Base-by-base conservation (phyloP, 169 alveolate genomes). In the Eimeria necatrix region DNA sequence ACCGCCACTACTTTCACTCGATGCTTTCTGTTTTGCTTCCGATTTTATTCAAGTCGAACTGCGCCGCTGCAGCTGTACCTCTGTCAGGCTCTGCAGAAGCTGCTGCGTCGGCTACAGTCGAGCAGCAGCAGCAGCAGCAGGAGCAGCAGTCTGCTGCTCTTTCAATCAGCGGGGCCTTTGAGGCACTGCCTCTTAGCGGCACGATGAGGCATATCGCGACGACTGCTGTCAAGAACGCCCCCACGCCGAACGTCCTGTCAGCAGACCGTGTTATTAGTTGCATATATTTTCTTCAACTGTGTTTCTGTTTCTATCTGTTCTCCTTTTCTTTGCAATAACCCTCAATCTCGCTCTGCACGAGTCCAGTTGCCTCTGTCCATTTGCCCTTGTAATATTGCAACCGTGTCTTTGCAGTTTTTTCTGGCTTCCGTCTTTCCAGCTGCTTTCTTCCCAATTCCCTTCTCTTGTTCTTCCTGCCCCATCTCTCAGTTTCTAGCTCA, bases 101-200 rank as follows among this genome's bases (percentile, higher is more conserved):
- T 22, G 53, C 74, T 20, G 56, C 90, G 71, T 1, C 90, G 20
- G 20, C 68, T n/a, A 6, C 64, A 6, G 64, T 61, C 4, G 90
- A 68, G 18, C 73, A 81, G 32, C 90, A 52, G 90, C 90, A 81
- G 53, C 90, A 53, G 22, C 90, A 53, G 56, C 90, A 81, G 74
- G 90, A 81, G 74, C 90, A 81, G 90, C 90, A 81, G 74, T 52
- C 90, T 12, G 90, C 90, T 53, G 90, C 90, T 22, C 90, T 81
- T 51, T 51, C 90, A 22, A 53, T 81, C 24, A 81, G 90, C 85
- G 97, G 95, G 41, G 97, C 97, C 41, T 96, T 95, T 91, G 97
- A 96, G 92, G 96, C 97, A 49, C 95, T 96, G 74, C 97, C 97
- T 32, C 93, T 96, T 56, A 94, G 93, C 91, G 87, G 95, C 85